Base-by-base conservation (phyloP, 805 yeast genomes). In the Kodamaea jinghongensis region DNA sequence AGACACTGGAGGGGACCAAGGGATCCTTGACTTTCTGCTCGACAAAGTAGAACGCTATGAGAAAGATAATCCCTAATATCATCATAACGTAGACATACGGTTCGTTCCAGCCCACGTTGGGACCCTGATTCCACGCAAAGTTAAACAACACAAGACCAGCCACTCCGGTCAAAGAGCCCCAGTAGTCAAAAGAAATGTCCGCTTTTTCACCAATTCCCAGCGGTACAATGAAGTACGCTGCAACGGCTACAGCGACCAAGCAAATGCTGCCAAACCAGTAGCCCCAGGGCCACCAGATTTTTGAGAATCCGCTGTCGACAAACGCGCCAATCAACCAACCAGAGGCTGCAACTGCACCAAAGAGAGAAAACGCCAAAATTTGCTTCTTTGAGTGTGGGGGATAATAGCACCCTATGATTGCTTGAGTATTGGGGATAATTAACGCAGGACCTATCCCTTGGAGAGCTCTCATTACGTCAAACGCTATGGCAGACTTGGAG, bases 401-500 rank as follows among this genome's bases (percentile, higher is more conserved):
- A 45, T 56, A 64, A 38, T 52, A 64, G 37, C 48, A 52, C 3
- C 65, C 65, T 29, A 62, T 49, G n/a, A 64, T 44, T 3, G 67
- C 67, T 27, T 51, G 55, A 10, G 66, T 51, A 43, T 63, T 62
- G 11, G 68, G 67, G 58, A 62, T 56, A 34, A 58, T 54, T 5
- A 62, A 40, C 0, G 67, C 65, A 4, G 63, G 65, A 0, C 67
- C 67, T 9, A 64, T 50, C 3, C 68, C 68, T 43, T 63, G 68
- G 10, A 61, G 27, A 4, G 62, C 61, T 44, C 70, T 49, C 51
- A 55, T 48, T 2, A 55, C 53, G 42, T 58, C 58, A 36, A 62
- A 61, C 29, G 54, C 58, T 2, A 62, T 46, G 13, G 44, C 41
- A 2, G 58, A 50, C 4, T 42, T 37, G 11, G 61, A 31, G 38